These are phyloP conservation scores for Middelhovenomyces tepae DNA, from an alignment of 805 yeast species.

Conservation along the genomic window DNA sequence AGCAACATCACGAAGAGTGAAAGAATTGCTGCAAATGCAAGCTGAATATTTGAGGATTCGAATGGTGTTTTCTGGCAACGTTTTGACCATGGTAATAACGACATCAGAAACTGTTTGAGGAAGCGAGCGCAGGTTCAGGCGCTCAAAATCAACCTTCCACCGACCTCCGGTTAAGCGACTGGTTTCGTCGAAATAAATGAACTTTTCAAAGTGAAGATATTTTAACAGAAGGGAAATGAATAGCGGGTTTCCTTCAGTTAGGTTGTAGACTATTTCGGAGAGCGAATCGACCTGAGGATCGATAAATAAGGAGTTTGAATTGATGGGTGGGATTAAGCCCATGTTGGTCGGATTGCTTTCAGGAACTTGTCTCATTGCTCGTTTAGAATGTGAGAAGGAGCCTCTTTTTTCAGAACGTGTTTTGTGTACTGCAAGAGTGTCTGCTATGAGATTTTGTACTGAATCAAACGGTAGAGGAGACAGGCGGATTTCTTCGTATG, in stretches of 20 bases:
- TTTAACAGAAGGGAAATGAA: constrained; percentile 12
- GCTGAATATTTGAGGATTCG: constrained; percentile 34
- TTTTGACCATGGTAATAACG: constrained; percentile 15
- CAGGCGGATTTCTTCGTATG: constrained; percentile 16
- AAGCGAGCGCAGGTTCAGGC: constrained; percentile 5
- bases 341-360: no score
- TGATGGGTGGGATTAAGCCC: no score
- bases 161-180: constrained; percentile 9
- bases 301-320: no score
- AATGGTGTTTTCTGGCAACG: constrained; percentile 21
- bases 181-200: constrained; percentile 10
- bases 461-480: constrained; percentile 15
- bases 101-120: constrained; percentile 14
- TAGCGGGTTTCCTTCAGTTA: constrained; percentile 21
- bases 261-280: constrained; percentile 16
- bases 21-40: constrained; percentile 32
- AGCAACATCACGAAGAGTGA: constrained; percentile 31
- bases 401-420: neutral
- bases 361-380: no score
- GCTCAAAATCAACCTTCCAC: constrained; percentile 20
- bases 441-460: constrained; percentile 16
- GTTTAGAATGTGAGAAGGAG: no score
- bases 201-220: constrained; percentile 15
- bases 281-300: constrained; percentile 15
- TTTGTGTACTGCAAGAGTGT: constrained; percentile 11